A percentile compares a stretch with the other conserved stretches of the same genome.
phyloP scores from a whole-genome alignment of 75 land plant species.

The Gnetum montanum region DNA sequence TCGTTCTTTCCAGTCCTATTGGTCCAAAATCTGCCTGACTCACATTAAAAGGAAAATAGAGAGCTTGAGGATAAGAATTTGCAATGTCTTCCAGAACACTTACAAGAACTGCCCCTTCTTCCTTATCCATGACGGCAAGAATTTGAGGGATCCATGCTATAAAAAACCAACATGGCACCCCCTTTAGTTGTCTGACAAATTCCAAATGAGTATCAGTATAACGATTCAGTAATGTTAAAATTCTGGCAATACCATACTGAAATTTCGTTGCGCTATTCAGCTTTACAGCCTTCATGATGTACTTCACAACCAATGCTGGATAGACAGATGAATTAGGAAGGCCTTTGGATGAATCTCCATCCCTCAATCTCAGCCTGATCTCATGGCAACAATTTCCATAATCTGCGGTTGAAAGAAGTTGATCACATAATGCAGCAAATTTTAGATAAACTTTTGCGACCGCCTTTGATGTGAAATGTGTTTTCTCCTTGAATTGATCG shows the following conservation, averaged over 20 bases:
- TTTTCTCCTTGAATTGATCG: background rate
- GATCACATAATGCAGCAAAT: slow-evolving; percentile 48
- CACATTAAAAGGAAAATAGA: slow-evolving; percentile 38
- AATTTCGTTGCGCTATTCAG: slow-evolving; percentile 22
- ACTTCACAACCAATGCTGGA: slow-evolving; percentile 23
- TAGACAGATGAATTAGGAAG: slow-evolving; percentile 23
- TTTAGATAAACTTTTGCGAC: slow-evolving; percentile 29
- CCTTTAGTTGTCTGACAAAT: slow-evolving; percentile 9
- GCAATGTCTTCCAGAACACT: slow-evolving; percentile 35
- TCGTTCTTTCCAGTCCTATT: slow-evolving; percentile 16
- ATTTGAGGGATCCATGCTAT: slow-evolving; percentile 46
- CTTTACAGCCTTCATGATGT: slow-evolving; percentile 27
- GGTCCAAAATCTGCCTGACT: slow-evolving; percentile 29
- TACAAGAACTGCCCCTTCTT: slow-evolving; percentile 25
- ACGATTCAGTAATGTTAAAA: slow-evolving; percentile 26
- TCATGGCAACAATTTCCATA: slow-evolving; percentile 8
- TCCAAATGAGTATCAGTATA: slow-evolving; percentile 22
- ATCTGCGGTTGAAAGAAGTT: slow-evolving; percentile 25
- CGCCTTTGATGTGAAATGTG: slow-evolving; percentile 9
- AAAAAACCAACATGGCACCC: slow-evolving; percentile 33
- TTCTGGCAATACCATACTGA: slow-evolving; percentile 41
- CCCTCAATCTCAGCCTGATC: slow-evolving; percentile 11
- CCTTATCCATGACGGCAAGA: slow-evolving; percentile 31
- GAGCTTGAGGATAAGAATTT: slow-evolving; percentile 27
- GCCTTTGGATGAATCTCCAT: slow-evolving; percentile 8